Conservation (phyloP, 345 rosid genomes). For the Salix udensis region DNA sequence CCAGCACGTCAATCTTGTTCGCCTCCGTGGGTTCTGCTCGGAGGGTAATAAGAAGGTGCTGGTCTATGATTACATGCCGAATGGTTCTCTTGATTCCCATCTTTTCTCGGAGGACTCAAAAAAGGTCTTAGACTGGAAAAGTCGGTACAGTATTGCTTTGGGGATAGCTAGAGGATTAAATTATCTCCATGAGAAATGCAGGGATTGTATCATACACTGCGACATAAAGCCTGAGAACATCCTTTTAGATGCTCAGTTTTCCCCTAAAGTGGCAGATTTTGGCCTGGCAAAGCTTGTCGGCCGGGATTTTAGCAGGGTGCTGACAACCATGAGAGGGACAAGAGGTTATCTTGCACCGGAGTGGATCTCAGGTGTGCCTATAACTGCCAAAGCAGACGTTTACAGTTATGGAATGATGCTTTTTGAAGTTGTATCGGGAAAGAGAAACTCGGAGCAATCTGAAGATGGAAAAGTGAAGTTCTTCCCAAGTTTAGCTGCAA, state of each 20-base stretch:
- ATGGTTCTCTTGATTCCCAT: constrained; percentile 63
- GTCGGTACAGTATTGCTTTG: constrained; percentile 59
- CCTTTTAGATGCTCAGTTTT: constrained; percentile 55
- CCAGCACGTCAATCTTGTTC: constrained; percentile 74
- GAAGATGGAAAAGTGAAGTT: constrained; percentile 44
- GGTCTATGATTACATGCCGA: constrained; percentile 77
- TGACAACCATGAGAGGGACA: constrained; percentile 82
- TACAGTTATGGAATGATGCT: constrained; percentile 94
- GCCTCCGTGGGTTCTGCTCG: constrained; percentile 84
- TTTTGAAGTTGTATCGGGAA: constrained; percentile 71
- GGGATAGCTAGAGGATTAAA: constrained; percentile 78
- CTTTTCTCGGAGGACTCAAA: constrained; percentile 38
- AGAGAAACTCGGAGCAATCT: constrained; percentile 58
- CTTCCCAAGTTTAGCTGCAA: constrained; percentile 66
- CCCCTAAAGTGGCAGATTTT: constrained; percentile 83
- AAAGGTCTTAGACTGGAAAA: constrained; percentile 48
- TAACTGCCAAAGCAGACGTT: constrained; percentile 80
- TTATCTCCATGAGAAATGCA: constrained; percentile 76
- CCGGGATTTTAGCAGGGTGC: constrained; percentile 73
- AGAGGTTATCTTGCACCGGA: constrained; percentile 90
- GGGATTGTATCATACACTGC: constrained; percentile 85
- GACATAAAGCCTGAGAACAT: constrained; percentile 89
- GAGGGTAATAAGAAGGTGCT: constrained; percentile 56
- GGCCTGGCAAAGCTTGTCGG: constrained; percentile 84
- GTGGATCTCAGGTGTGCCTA: constrained; percentile 83